phyloP scores from a whole-genome alignment of 2,329 filamentous ascomycete genomes.

The Colletotrichum higginsianum region DNA sequence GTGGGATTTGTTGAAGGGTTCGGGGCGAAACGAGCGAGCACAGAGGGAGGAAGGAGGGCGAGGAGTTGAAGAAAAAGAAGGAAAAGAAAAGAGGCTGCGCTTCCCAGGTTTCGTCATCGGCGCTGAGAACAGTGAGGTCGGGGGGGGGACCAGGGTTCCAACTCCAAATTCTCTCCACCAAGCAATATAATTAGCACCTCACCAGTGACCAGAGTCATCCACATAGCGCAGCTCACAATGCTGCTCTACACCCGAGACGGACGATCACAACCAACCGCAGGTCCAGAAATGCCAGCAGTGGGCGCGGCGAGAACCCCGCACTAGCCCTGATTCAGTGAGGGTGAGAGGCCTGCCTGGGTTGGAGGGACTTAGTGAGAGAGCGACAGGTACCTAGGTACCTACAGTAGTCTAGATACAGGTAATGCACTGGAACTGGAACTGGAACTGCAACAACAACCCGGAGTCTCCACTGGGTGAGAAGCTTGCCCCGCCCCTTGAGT shows the following conservation, averaged over 20 bases:
- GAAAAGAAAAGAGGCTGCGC: slow-evolving; percentile 36
- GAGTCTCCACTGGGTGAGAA: slow-evolving; percentile 21
- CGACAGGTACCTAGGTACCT: too few relatives aligned
- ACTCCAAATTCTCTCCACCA: slow-evolving; percentile 37
- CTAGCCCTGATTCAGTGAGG: slow-evolving; percentile 41
- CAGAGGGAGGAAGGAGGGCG: slow-evolving; percentile 12
- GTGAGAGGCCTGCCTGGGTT: not conserved
- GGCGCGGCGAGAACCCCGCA: slow-evolving; percentile 42
- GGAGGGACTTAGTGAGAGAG: not conserved
- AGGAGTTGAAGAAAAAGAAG: slow-evolving; percentile 25
- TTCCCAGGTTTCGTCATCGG: slow-evolving; percentile 37
- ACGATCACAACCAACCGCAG: slow-evolving; percentile 16
- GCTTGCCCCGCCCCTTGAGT: slow-evolving; percentile 22
- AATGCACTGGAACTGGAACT: too few relatives aligned
- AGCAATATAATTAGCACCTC: slow-evolving; percentile 36
- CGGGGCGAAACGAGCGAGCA: not conserved
- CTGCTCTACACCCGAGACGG: slow-evolving; percentile 10
- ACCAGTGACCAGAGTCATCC: not conserved
- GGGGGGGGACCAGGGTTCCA: slow-evolving; percentile 24
- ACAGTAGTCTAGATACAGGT: too few relatives aligned
- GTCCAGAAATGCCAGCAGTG: slow-evolving; percentile 34
- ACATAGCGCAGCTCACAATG: slow-evolving; percentile 14
- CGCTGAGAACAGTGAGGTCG: slow-evolving; percentile 9
- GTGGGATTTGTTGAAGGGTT: slow-evolving; percentile 11
- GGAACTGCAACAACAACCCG: not conserved